Conservation (phyloP, 2,329 filamentous ascomycete genomes). For the Blastomyces parvus region DNA sequence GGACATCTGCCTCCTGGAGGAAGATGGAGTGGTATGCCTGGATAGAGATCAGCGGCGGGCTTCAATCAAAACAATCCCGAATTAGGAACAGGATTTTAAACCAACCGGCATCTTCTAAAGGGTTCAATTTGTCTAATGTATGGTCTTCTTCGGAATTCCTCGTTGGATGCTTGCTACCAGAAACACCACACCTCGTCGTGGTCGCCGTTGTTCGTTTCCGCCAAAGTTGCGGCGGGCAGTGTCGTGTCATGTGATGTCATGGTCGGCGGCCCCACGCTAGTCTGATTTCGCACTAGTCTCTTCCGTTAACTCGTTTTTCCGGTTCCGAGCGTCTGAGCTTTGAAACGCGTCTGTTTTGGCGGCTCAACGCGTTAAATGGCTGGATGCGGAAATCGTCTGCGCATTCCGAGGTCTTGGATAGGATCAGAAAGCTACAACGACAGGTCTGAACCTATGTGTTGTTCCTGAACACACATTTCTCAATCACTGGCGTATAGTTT, state of each 20-base stretch:
- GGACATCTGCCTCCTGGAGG: slow-evolving; percentile 64
- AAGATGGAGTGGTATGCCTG: slow-evolving; percentile 98
- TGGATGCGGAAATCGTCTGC: too few relatives aligned
- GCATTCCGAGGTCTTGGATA: neutral
- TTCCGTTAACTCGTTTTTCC: slow-evolving; percentile 25
- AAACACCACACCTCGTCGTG: neutral
- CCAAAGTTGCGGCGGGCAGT: neutral
- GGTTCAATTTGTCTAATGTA: neutral
- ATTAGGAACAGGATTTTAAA: neutral
- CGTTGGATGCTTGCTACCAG: neutral
- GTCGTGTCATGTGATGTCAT: slow-evolving; percentile 6
- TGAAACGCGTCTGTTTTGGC: slow-evolving; percentile 26
- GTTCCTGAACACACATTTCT: neutral
- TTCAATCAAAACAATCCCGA: neutral
- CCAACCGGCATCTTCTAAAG: slow-evolving; percentile 40
- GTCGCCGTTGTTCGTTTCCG: neutral
- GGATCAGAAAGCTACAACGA: too few relatives aligned
- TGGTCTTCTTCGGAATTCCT: neutral
- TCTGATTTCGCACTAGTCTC: neutral
- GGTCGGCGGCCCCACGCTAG: neutral
- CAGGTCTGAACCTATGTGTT: neutral
- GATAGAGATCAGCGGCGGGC: neutral
- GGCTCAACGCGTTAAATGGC: slow-evolving; percentile 24
- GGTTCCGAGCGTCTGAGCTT: slow-evolving; percentile 33
- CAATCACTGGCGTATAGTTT: neutral